phyloP scores from a whole-genome alignment of 192 early-diverging fungal genomes.

The Umbelopsis isabellina region DNA sequence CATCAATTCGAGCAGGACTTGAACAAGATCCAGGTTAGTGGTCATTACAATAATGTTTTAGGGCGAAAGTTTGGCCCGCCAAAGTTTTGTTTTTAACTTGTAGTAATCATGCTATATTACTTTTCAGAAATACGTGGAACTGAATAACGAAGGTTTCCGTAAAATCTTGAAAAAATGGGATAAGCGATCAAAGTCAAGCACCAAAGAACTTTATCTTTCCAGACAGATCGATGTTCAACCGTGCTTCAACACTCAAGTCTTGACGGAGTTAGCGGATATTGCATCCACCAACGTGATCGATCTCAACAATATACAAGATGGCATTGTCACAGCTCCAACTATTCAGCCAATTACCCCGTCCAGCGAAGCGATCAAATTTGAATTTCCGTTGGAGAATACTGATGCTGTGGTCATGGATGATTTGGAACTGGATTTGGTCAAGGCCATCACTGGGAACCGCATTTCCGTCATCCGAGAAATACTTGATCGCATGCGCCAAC shows the following conservation, averaged over 20 bases:
- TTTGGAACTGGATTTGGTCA: conserved; percentile 60
- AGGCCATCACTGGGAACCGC: conserved; percentile 51
- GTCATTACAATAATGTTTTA: no score
- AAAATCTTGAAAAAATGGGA: conserved; percentile 99
- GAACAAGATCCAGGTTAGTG: conserved; percentile 87
- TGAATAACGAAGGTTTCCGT: conserved; percentile 94
- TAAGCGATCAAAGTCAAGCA: conserved; percentile 96
- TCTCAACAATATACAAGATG: conserved; percentile 67
- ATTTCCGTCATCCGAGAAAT: conserved; percentile 54
- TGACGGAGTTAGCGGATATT: conserved; percentile 88
- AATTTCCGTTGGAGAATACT: conserved; percentile 16
- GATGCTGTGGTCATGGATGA: conserved; percentile 56
- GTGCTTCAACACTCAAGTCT: conserved; percentile 92
- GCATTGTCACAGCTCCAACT: conserved; percentile 37
- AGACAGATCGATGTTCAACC: conserved; percentile 98
- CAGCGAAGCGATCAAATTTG: conserved; percentile 15
- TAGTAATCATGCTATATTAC: not conserved
- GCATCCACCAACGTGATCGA: conserved; percentile 79
- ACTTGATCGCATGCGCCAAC: conserved; percentile 48
- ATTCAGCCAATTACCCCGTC: conserved; percentile 10
- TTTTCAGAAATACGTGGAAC: conserved; percentile 92
- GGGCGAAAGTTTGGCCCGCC: no score
- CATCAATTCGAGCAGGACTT: conserved; percentile 90
- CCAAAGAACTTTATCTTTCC: conserved; percentile 96
- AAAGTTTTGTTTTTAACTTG: no score